Base-by-base conservation (phyloP, 176 grass and related monocot genomes). In the Neostapfia colusana region DNA sequence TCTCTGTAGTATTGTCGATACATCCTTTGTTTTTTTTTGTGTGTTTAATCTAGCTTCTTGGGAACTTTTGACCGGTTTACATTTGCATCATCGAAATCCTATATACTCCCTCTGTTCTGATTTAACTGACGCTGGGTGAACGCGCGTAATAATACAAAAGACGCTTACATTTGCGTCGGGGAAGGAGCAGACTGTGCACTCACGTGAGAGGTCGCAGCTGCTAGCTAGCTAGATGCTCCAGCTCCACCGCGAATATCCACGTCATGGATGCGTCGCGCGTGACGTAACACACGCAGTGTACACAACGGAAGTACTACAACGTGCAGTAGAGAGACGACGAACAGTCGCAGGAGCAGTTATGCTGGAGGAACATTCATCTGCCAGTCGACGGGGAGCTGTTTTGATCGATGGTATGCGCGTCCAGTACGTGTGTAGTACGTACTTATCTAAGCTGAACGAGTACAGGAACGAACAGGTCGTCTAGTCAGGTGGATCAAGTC, bases 91-190 rank as follows among this genome's bases (percentile, higher is more conserved):
- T 48, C 79, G 65, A 66, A 39, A 38, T 67, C 23, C n/a, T 69
- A 55, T 25, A 54, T 67, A 62, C 40, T 20, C 37, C 39, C 5
- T 41, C 7, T 7, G 3, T 51, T 42, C n/a, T n/a, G n/a, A n/a
- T n/a, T n/a, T n/a, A n/a, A n/a, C n/a, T n/a, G n/a, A n/a, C n/a
- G n/a, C n/a, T n/a, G n/a, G n/a, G n/a, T n/a, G n/a, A n/a, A n/a
- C n/a, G n/a, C n/a, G n/a, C n/a, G n/a, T n/a, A n/a, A 45, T 68
- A 64, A 80, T 79, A 62, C 38, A 69, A 67, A 76, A 54, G 48
- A 14, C 12, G 15, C 39, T 27, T 8, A 43, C 17, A 42, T 69
- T 69, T 5, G 4, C 9, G 23, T 4, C 18, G 24, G 24, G 53
- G 53, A 56, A 56, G 20, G n/a, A 56, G 53, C 12, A 69, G n/a